Percentiles rank a stretch among this genome's conserved stretches.
These are phyloP conservation scores for Clavispora asparagi DNA, from an alignment of 805 yeast species.

Conservation along the genomic window DNA sequence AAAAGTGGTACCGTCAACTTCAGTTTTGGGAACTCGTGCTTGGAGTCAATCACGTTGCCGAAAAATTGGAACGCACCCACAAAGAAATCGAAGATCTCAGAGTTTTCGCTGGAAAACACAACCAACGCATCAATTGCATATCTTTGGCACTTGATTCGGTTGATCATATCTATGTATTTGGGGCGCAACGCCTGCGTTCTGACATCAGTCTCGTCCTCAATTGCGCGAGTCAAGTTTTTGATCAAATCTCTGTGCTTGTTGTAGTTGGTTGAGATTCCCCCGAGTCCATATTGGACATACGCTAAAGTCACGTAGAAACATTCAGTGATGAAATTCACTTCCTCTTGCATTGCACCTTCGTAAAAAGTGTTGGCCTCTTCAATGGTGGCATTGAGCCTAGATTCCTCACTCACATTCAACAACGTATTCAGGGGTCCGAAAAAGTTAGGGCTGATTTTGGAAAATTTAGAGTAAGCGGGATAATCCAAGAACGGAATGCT, in stretches of 20 bases:
- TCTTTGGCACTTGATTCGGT: slow-evolving; percentile 35
- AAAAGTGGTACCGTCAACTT: slow-evolving; percentile 49
- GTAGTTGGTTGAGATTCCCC: slow-evolving; percentile 61
- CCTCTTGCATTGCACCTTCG: slow-evolving; percentile 31
- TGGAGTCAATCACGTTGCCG: slow-evolving; percentile 67
- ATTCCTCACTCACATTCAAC: slow-evolving; percentile 71
- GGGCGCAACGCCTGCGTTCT: slow-evolving; percentile 18
- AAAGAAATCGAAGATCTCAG: slow-evolving; percentile 69
- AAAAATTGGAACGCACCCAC: slow-evolving; percentile 73
- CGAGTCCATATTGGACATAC: slow-evolving; percentile 82
- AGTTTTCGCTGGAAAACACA: slow-evolving; percentile 49
- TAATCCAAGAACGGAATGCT: slow-evolving; percentile 79
- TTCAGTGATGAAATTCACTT: slow-evolving; percentile 81
- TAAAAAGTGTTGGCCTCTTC: slow-evolving; percentile 62
- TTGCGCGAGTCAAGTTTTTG: slow-evolving; percentile 16
- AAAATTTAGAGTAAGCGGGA: slow-evolving; percentile 58
- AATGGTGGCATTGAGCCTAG: slow-evolving; percentile 73
- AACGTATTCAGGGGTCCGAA: slow-evolving; percentile 47
- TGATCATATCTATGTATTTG: slow-evolving; percentile 47
- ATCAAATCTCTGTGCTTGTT: slow-evolving; percentile 48
- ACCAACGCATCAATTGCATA: slow-evolving; percentile 63
- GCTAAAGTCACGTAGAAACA: slow-evolving; percentile 78
- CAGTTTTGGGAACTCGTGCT: slow-evolving; percentile 53
- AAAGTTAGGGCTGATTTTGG: slow-evolving; percentile 71
- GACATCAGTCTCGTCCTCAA: slow-evolving; percentile 12